A percentile compares a stretch with the other conserved stretches of the same genome.
Evolutionary conservation across 202 grass and related monocot species (phyloP).

Genomic region (Hordeum pubiflorum): DNA sequence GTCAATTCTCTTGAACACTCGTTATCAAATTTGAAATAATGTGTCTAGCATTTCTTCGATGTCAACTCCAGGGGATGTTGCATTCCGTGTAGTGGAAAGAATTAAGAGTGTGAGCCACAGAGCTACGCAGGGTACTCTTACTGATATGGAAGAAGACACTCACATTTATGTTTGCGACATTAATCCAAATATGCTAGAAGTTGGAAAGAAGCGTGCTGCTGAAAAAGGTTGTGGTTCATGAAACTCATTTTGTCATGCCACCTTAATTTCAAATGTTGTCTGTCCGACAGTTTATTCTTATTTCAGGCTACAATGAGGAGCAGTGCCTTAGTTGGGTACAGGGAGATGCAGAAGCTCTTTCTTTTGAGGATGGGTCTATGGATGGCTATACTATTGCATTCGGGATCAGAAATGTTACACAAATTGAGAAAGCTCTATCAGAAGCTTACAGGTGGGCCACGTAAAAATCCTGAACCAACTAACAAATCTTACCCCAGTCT

Average conservation of each 20-base stretch:
- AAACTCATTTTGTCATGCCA: not conserved
- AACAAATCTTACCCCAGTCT: not conserved
- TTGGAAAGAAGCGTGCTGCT: constrained; percentile 81
- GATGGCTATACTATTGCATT: constrained; percentile 96
- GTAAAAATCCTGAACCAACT: not conserved
- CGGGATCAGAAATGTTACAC: constrained; percentile 94
- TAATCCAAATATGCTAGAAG: constrained; percentile 86
- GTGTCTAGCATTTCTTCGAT: not conserved
- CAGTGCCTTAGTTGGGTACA: constrained; percentile 72
- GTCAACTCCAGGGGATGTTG: constrained; percentile 63
- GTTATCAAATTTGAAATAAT: not conserved
- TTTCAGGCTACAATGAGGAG: constrained; percentile 45
- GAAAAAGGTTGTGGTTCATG: constrained; percentile 56
- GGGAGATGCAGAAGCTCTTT: constrained; percentile 86
- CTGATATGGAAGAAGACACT: constrained; percentile 67
- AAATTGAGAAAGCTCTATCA: constrained; percentile 81
- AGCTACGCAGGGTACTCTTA: constrained; percentile 49
- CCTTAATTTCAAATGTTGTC: not conserved
- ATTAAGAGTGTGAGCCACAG: constrained; percentile 61
- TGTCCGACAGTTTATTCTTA: constrained; percentile 9
- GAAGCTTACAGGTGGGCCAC: constrained; percentile 73
- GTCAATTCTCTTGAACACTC: not conserved
- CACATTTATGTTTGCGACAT: constrained; percentile 88
- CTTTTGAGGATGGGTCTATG: constrained; percentile 84
- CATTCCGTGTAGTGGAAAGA: constrained; percentile 73